These are phyloP conservation scores for Trichosanthes cucumerina DNA, from an alignment of 306 rosid genomes.

Conservation along the genomic window DNA sequence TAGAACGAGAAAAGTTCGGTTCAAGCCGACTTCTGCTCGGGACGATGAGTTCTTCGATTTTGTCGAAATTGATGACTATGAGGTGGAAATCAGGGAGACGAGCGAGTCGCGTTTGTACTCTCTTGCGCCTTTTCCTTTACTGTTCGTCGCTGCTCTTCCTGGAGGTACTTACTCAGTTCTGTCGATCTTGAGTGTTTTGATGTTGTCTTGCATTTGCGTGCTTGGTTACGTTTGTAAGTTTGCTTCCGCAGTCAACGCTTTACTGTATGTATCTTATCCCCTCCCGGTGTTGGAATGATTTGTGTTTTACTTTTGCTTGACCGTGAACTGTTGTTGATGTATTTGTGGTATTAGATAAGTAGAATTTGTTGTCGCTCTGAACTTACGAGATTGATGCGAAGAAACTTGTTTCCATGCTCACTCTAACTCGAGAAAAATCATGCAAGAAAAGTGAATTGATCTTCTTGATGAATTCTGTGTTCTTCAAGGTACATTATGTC, in stretches of 20 bases:
- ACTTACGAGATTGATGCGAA: background rate
- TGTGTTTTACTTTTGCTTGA: background rate
- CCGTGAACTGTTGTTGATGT: background rate
- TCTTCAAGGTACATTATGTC: background rate
- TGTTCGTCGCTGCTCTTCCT: constrained; percentile 59
- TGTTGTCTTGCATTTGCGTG: background rate
- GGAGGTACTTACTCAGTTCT: constrained; percentile 41
- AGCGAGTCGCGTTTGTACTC: constrained; percentile 44
- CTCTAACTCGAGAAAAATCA: background rate
- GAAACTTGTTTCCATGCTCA: background rate
- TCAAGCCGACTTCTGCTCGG: constrained; percentile 12
- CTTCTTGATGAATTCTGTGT: background rate
- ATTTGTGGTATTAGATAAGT: background rate
- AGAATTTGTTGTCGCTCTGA: background rate
- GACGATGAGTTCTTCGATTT: constrained; percentile 3
- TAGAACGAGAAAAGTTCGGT: background rate
- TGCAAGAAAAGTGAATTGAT: background rate
- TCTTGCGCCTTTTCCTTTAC: constrained; percentile 55
- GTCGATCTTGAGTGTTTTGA: background rate
- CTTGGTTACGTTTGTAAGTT: background rate
- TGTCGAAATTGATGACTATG: background rate
- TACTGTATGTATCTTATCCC: background rate
- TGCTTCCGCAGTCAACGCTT: background rate
- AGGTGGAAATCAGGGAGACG: constrained; percentile 18
- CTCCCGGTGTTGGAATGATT: background rate